Evolutionary conservation across 1,284 basidiomycete genomes (phyloP).

Genomic region (Naganishia liquefaciens): DNA sequence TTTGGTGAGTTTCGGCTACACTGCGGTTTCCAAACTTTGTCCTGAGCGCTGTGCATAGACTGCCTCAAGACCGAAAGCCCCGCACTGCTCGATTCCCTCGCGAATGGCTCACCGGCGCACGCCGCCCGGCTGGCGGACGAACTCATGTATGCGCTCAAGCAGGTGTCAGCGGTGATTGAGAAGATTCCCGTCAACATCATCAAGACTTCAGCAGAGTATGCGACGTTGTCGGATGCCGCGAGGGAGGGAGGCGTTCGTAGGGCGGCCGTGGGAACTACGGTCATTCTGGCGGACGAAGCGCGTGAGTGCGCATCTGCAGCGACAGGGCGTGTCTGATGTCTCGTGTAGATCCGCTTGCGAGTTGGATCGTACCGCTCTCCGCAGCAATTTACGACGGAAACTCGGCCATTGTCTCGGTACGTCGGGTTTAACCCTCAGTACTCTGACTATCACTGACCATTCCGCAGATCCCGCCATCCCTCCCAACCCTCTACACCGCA

Average conservation of each 20-base stretch:
- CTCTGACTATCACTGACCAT: neutral
- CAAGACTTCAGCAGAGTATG: constrained; percentile 19
- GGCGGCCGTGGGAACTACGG: constrained; percentile 11
- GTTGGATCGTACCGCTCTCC: constrained; percentile 25
- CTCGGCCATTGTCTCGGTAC: constrained; percentile 25
- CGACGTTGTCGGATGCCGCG: neutral
- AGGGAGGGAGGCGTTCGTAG: constrained; percentile 8
- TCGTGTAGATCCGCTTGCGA: constrained; percentile 28
- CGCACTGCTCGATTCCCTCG: constrained; percentile 10
- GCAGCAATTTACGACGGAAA: constrained; percentile 27
- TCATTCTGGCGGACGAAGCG: constrained; percentile 24
- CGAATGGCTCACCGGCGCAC: neutral
- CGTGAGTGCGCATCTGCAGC: constrained; percentile 10
- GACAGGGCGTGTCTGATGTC: neutral
- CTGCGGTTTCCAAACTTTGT: neutral
- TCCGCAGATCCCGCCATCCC: constrained; percentile 5
- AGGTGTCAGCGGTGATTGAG: constrained; percentile 1
- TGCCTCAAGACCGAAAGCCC: constrained; percentile 2
- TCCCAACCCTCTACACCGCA: neutral
- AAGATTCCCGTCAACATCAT: constrained; percentile 20
- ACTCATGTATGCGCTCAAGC: constrained; percentile 17
- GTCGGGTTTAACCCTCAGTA: neutral
- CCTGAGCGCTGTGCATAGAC: neutral
- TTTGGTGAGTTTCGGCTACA: constrained; percentile 14
- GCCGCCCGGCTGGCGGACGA: constrained; percentile 11